Conservation (phyloP, 352 stramenopile genomes). For the Pythium plurisporium region DNA sequence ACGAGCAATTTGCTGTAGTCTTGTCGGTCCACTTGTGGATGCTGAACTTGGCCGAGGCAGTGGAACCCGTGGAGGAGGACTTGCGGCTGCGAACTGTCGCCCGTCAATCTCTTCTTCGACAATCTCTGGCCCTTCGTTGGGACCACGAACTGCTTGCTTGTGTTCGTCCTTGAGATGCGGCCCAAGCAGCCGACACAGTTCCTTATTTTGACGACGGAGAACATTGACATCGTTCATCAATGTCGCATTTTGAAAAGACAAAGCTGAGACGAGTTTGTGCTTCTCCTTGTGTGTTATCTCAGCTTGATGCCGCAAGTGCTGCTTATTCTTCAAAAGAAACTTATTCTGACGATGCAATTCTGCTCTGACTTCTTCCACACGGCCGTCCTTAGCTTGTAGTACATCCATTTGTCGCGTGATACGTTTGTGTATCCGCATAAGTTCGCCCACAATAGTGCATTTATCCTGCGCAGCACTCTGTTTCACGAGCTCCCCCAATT, state of each 20-base stretch:
- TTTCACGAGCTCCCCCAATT: constrained; percentile 56
- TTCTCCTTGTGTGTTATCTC: constrained; percentile 59
- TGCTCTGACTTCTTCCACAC: constrained; percentile 49
- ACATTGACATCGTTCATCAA: constrained; percentile 64
- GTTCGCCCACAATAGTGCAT: constrained; percentile 48
- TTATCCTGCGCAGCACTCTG: constrained; percentile 61
- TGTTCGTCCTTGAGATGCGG: neutral
- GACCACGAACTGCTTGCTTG: neutral
- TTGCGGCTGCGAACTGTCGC: neutral
- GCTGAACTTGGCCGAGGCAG: neutral
- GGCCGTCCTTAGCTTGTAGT: constrained; percentile 46
- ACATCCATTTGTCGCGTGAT: constrained; percentile 48
- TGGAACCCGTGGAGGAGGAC: neutral
- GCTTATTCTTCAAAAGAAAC: constrained; percentile 70
- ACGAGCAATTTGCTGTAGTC: constrained; percentile 2
- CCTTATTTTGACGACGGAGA: constrained; percentile 56
- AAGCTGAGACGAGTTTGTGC: constrained; percentile 59
- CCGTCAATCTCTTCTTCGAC: neutral
- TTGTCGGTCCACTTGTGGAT: neutral
- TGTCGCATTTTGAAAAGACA: constrained; percentile 68
- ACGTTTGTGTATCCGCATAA: constrained; percentile 63
- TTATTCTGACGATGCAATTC: constrained; percentile 72
- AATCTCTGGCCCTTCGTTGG: neutral
- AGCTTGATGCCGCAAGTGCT: constrained; percentile 60
- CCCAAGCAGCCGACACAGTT: constrained; percentile 46